phyloP scores from a whole-genome alignment of 2,329 filamentous ascomycete species.

The Fonsecaea multimorphosa region DNA sequence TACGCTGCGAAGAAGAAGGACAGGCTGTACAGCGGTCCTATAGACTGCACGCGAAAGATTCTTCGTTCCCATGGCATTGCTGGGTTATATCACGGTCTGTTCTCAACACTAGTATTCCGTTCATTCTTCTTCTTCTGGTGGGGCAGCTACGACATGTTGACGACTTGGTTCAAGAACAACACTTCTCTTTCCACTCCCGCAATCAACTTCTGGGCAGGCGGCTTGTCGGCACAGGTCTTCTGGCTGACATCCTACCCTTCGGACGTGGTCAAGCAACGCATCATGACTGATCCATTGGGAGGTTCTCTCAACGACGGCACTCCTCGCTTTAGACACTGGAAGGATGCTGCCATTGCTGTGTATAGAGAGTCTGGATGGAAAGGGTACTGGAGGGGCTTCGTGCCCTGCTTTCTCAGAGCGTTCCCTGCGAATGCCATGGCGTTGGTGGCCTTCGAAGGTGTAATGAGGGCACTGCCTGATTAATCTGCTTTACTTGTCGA shows the following conservation, averaged over 20 bases:
- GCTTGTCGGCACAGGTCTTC: slow-evolving; percentile 89
- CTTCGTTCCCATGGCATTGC: slow-evolving; percentile 69
- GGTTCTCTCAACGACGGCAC: slow-evolving; percentile 70
- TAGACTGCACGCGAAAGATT: slow-evolving; percentile 77
- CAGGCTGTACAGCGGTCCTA: slow-evolving; percentile 80
- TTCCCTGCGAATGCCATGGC: slow-evolving; percentile 97
- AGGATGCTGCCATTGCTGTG: slow-evolving; percentile 76
- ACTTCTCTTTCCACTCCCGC: slow-evolving; percentile 76
- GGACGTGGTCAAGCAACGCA: slow-evolving; percentile 92
- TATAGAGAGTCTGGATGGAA: slow-evolving; percentile 75
- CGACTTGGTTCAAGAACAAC: slow-evolving; percentile 67
- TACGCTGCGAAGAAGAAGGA: slow-evolving; percentile 80
- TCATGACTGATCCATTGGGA: slow-evolving; percentile 93
- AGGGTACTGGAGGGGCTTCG: slow-evolving; percentile 91
- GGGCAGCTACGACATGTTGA: slow-evolving; percentile 90
- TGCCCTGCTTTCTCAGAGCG: slow-evolving; percentile 90
- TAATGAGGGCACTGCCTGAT: slow-evolving; percentile 69
- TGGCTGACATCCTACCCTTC: slow-evolving; percentile 92
- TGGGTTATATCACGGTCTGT: slow-evolving; percentile 85
- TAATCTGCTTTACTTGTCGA: slow-evolving; percentile 13
- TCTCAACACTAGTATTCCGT: slow-evolving; percentile 84
- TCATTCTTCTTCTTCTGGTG: slow-evolving; percentile 98
- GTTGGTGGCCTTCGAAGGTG: slow-evolving; percentile 88
- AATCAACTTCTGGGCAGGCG: slow-evolving; percentile 97
- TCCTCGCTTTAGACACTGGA: slow-evolving; percentile 75